Percentiles rank a stretch among this genome's conserved stretches.
Evolutionary conservation across 2,329 filamentous ascomycete genomes (phyloP).

Genomic region (Calonectria ilicicola): DNA sequence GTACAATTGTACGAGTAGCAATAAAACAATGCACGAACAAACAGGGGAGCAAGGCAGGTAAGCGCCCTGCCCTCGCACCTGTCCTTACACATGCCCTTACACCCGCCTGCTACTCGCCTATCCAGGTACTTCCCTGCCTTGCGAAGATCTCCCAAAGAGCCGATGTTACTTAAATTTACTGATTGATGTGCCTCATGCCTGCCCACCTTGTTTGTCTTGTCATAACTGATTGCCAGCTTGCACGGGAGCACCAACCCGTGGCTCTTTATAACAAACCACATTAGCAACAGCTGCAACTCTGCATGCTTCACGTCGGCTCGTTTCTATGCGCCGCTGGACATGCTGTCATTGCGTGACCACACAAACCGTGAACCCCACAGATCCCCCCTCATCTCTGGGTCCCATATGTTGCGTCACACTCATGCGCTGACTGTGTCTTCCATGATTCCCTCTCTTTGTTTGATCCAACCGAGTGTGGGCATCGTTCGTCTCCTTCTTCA

Average conservation of each 20-base stretch:
- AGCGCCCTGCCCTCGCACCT: neutral
- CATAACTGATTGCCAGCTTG: neutral
- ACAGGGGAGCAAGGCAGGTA: neutral
- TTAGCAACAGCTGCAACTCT: neutral
- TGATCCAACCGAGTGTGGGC: neutral
- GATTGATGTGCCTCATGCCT: neutral
- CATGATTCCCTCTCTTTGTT: neutral
- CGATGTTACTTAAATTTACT: neutral
- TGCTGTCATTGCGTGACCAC: neutral
- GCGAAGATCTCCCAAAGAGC: constrained; percentile 12
- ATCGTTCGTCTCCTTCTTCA: neutral
- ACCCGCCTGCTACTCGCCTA: constrained; percentile 5
- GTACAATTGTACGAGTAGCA: neutral
- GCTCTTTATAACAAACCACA: neutral
- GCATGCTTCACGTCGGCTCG: neutral
- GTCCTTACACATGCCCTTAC: constrained; percentile 1
- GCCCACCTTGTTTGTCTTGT: neutral
- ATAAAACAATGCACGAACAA: neutral
- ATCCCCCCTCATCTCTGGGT: neutral
- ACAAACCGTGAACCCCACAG: neutral
- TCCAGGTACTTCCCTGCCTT: constrained; percentile 5
- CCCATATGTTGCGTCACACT: constrained; percentile 8
- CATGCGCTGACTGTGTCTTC: neutral
- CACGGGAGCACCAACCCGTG: neutral
- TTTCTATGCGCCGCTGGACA: neutral